Evolutionary conservation across 495 filamentous ascomycete species (phyloP).

Genomic region (Penicillium angulare): DNA sequence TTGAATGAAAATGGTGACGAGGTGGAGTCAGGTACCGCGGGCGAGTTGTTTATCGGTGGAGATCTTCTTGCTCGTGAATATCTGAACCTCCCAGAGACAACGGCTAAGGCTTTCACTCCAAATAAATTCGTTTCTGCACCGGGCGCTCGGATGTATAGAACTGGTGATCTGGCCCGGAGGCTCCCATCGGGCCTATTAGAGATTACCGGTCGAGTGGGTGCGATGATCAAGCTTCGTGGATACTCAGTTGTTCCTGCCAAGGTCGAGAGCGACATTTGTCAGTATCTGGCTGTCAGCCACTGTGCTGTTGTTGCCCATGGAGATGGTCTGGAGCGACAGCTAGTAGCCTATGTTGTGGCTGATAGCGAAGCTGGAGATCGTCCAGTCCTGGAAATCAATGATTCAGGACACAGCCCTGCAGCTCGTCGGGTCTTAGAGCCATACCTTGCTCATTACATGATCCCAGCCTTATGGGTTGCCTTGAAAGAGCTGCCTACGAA

Average conservation of each 20-base stretch:
- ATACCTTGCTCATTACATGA: constrained; percentile 69
- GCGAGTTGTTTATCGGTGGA: constrained; percentile 83
- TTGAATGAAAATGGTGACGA: constrained; percentile 54
- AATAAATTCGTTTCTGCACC: constrained; percentile 52
- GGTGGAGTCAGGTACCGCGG: constrained; percentile 63
- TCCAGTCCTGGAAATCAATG: constrained; percentile 53
- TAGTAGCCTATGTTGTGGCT: constrained; percentile 65
- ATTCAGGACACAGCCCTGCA: constrained; percentile 56
- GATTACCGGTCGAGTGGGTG: constrained; percentile 75
- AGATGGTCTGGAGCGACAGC: constrained; percentile 61
- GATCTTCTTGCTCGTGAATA: constrained; percentile 77
- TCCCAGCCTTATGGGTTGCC: constrained; percentile 64
- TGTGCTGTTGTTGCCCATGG: constrained; percentile 61
- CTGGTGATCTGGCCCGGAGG: constrained; percentile 78
- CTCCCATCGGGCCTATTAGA: constrained; percentile 68
- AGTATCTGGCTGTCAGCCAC: constrained; percentile 56
- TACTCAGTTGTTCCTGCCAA: constrained; percentile 78
- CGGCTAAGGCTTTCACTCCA: constrained; percentile 63
- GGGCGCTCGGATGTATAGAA: constrained; percentile 68
- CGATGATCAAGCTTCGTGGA: constrained; percentile 79
- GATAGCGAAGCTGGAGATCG: constrained; percentile 55
- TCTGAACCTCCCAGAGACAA: constrained; percentile 78
- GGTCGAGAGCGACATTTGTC: constrained; percentile 65
- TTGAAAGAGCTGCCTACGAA: constrained; percentile 60
- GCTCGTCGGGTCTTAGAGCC: constrained; percentile 53